Percentiles rank a stretch among this genome's conserved stretches.
These are phyloP conservation scores for Cladosporium sp. DNA, from an alignment of 2,329 filamentous ascomycete species.

Conservation along the genomic window DNA sequence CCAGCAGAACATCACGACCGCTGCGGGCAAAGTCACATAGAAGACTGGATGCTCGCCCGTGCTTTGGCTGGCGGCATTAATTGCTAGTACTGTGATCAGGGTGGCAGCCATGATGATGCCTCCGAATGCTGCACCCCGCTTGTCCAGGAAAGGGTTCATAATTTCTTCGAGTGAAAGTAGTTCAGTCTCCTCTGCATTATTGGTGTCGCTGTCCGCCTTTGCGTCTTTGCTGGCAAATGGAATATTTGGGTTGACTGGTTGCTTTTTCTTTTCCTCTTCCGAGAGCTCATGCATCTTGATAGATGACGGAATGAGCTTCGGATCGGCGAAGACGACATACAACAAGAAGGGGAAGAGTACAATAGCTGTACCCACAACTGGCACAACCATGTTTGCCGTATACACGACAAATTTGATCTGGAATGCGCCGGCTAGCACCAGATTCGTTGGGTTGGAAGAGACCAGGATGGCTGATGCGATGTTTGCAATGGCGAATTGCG, in stretches of 20 bases:
- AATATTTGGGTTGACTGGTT: conserved; percentile 72
- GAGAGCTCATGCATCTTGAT: conserved; percentile 70
- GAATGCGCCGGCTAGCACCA: conserved; percentile 73
- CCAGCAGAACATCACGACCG: conserved; percentile 68
- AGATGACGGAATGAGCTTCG: conserved; percentile 61
- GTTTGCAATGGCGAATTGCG: conserved; percentile 71
- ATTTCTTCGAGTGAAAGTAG: conserved; percentile 68
- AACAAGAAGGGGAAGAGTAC: conserved; percentile 69
- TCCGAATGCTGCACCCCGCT: conserved; percentile 63
- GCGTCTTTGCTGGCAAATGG: conserved; percentile 61
- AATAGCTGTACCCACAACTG: conserved; percentile 66
- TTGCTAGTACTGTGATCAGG: conserved; percentile 62
- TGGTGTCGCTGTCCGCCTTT: conserved; percentile 45
- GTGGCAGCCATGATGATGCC: conserved; percentile 66
- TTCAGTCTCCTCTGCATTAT: conserved; percentile 55
- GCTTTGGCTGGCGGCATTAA: conserved; percentile 62
- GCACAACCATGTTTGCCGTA: conserved; percentile 76
- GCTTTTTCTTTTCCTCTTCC: conserved; percentile 54
- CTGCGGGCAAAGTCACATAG: conserved; percentile 69
- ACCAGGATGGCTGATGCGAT: conserved; percentile 74
- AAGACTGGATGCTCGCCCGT: conserved; percentile 60
- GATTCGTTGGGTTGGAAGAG: conserved; percentile 75
- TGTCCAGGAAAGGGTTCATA: conserved; percentile 73
- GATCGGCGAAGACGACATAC: conserved; percentile 67
- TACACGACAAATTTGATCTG: conserved; percentile 71